Evolutionary conservation across 2,329 filamentous ascomycete genomes (phyloP), one percentile per base, ranked within the genome.

Genomic region (Colletotrichum tropicale): DNA sequence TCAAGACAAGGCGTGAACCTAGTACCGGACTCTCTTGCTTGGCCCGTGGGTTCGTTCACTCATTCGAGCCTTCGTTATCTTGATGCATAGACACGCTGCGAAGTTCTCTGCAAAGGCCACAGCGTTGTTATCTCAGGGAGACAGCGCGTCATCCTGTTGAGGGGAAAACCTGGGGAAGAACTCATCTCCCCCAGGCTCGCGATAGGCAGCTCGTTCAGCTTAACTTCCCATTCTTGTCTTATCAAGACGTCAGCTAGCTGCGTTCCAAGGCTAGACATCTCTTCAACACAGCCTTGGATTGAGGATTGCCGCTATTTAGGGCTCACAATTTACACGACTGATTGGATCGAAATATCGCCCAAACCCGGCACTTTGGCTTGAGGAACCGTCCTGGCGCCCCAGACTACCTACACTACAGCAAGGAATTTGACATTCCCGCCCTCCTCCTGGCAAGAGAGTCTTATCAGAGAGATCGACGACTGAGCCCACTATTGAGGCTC

Each of bases 391-490:
- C 58, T 13, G 15, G 48, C 58, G 64, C 36, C 58, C 61, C 56
- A 34, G 28, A 61, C 32, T 26, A 48, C 70, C 30, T 58, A 52
- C 48, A 9, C 48, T 65, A 61, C 60, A 76, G 43, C 18, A 75
- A 66, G 12, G 38, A 75, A 66, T 76, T 66, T 58, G 66, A 71
- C 74, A 75, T 76, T 75, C 71, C 66, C 74, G 66, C 21, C 21
- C 16, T 71, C 65, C 38, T 60, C 71, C 74, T 32, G 60, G 5
- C 48, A 55, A 36, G 7, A 52, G 5, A 61, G 16, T 58, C 60
- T 75, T 76, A 71, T 76, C 71, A 66, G 71, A 58, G 38, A 76
- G 74, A 76, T 76, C 74, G 71, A 75, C 71, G 32, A 52, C 48
- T 32, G 24, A 76, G 74, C 55, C 74, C 66, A 61, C 74, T 67